These are phyloP conservation scores for Athelia psychrophila DNA, from an alignment of 1,284 basidiomycete genomes.

Conservation along the genomic window DNA sequence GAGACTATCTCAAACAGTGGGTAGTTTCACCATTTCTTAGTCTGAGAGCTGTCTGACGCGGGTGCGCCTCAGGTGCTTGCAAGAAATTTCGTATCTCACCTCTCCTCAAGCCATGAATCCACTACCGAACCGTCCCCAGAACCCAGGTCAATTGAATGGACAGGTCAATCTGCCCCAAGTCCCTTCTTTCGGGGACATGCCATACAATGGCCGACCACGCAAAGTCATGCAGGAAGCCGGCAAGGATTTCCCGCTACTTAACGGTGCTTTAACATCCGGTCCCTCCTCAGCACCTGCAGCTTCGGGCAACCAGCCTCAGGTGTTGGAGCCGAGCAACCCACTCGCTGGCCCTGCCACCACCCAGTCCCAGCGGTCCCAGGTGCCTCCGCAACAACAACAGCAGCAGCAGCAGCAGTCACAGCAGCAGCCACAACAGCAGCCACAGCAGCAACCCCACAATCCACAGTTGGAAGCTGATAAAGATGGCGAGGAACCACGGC, in stretches of 20 bases:
- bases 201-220: constrained; percentile 60
- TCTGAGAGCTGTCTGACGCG: not conserved
- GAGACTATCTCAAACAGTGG: constrained; percentile 97
- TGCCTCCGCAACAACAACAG: constrained; percentile 20
- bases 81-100: constrained; percentile 97
- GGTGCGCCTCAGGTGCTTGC: constrained; percentile 72
- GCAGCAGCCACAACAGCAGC: constrained; percentile 6
- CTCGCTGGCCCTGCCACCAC: constrained; percentile 36
- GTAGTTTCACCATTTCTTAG: constrained; percentile 25
- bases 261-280: constrained; percentile 51
- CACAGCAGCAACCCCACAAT: constrained; percentile 26
- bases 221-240: constrained; percentile 73
- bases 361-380: constrained; percentile 20
- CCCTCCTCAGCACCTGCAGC: constrained; percentile 45
- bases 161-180: constrained; percentile 67
- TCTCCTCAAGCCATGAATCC: constrained; percentile 97
- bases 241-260: constrained; percentile 69
- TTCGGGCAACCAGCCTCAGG: constrained; percentile 36
- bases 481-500: constrained; percentile 49
- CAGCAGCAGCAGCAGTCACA: constrained; percentile 32
- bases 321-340: constrained; percentile 51
- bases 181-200: constrained; percentile 49
- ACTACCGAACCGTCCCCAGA: constrained; percentile 80
- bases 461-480: constrained; percentile 40
- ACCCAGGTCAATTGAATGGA: no score